Base-by-base conservation (phyloP, 2,329 filamentous ascomycete genomes). In the Diaporthe citrichinensis region DNA sequence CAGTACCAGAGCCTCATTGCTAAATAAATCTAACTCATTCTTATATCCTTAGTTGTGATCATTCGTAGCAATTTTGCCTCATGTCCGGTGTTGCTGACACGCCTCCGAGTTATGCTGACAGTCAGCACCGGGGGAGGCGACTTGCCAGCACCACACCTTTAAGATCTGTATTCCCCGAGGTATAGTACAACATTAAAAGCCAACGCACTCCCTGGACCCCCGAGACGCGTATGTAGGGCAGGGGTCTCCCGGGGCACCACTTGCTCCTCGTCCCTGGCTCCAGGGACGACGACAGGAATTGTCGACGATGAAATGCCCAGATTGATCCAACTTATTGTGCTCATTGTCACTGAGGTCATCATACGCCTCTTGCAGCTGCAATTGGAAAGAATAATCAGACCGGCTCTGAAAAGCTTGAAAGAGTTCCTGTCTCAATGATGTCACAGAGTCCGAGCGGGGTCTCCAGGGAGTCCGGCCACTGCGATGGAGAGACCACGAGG, bases 371-470 rank as follows among this genome's bases (percentile, higher is more conserved):
- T 72, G 36, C 69, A 72, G 69, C 39, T 72, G 41, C 39, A 59
- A 3, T 15, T 72, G 17, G 53, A 59, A 23, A 49, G 55, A 8
- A 59, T 49, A 3, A 28, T 59, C 39, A n/a, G 15, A 25, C 55
- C 55, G n/a, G 69, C 28, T 7, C 44, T 72, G 20, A 72, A 72
- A 15, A 61, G 41, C n/a, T 28, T 61, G n/a, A 39, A 34, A n/a
- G 55, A 72, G 41, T 61, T 39, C 31, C 31, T 72, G 41, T 61
- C 69, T 36, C 39, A 39, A 72, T 61, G 69, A 72, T 72, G 69
- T 61, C 55, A 72, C 55, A 9, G 41, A 25, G 41, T 39, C 34
- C 41, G 55, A 72, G 69, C 69, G 69, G 69, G 69, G 55, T 61
- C 55, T 51, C 6, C 8, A 49, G 4, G 8, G 25, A 36, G 44